These are phyloP conservation scores for Wakefieldia striispora DNA, from an alignment of 768 basidiomycete species.

Conservation along the genomic window DNA sequence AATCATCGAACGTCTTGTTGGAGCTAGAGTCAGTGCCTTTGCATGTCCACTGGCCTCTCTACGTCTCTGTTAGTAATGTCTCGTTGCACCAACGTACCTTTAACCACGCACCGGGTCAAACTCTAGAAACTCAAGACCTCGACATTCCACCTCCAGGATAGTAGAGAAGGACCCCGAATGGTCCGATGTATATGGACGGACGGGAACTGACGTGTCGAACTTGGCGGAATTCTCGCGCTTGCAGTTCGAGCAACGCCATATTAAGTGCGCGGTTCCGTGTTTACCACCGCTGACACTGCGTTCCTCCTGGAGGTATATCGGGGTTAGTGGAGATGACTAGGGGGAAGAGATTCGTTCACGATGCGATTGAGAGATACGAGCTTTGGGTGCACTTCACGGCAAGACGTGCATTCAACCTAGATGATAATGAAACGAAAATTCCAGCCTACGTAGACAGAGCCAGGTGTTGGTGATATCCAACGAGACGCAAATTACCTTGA, in stretches of 20 bases:
- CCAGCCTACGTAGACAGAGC: no score
- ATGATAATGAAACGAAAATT: not conserved
- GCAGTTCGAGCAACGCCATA: conserved; percentile 77
- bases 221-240: conserved; percentile 82
- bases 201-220: conserved; percentile 51
- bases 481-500: conserved; percentile 47
- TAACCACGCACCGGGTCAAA: conserved; percentile 67
- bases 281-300: conserved; percentile 64
- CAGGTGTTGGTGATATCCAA: not conserved
- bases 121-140: conserved; percentile 77
- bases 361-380: conserved; percentile 66
- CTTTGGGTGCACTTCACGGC: conserved; percentile 75
- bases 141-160: conserved; percentile 75
- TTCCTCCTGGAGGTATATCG: conserved; percentile 50
- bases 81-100: not conserved
- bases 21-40: conserved; percentile 59
- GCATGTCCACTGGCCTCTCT: conserved; percentile 78
- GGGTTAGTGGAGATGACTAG: conserved; percentile 1
- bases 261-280: conserved; percentile 70
- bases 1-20: conserved; percentile 35
- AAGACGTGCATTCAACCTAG: conserved; percentile 77
- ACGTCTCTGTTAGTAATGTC: not conserved
- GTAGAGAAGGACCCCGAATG: conserved; percentile 59
- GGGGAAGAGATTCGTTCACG: conserved; percentile 37
- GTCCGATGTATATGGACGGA: conserved; percentile 58